Evolutionary conservation across 2,329 filamentous ascomycete genomes (phyloP), one percentile per base, ranked within the genome.

Genomic region (Talaromyces sp.): DNA sequence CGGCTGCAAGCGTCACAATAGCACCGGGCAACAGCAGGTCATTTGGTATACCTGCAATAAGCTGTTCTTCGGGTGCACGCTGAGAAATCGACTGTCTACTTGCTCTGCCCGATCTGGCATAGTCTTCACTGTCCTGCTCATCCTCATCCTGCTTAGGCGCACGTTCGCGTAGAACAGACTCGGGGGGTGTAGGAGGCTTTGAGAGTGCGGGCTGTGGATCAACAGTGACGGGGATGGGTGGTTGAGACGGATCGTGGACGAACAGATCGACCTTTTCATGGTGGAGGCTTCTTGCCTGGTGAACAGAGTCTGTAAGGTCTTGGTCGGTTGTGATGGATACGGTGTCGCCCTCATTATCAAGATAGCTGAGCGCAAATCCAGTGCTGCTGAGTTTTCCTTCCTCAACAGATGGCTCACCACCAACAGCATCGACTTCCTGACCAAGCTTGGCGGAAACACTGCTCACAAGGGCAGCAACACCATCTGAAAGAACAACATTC

Each of bases 221-320:
- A 10, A 87, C 76, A 0, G 86, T 84, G 1, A 84, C 80, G 9
- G 87, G 81, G n/a, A 92, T 83, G 0, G 93, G 90, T n/a, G 94
- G 87, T 78, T 95, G 89, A 65, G 92, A 87, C 0, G 94, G 93
- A 69, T 99, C 90, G 74, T 99, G 95, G 12, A 98, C 93, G 70
- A 96, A 98, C 16, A 99, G 84, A 70, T 99, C 95, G 23, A 99
- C 95, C 83, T 99, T 99, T 68, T 98, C 95, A 53, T 87, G 88
- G 68, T 83, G 87, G 53, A 85, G 84, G 62, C 90, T 87, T 63
- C 91, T 89, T 4, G 94, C 91, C 31, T 98, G 84, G 23, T 88
- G 83, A 67, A 99, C 91, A 1, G 95, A 92, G 76, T 99, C 95
- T 2, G 95, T 79, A 50, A 99, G 84, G 73, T 99, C 95, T 66